Percentiles rank a stretch among this genome's conserved stretches.
Evolutionary conservation across 371 early-diverging fungal species (phyloP).

Genomic region (Mucor irregularis): DNA sequence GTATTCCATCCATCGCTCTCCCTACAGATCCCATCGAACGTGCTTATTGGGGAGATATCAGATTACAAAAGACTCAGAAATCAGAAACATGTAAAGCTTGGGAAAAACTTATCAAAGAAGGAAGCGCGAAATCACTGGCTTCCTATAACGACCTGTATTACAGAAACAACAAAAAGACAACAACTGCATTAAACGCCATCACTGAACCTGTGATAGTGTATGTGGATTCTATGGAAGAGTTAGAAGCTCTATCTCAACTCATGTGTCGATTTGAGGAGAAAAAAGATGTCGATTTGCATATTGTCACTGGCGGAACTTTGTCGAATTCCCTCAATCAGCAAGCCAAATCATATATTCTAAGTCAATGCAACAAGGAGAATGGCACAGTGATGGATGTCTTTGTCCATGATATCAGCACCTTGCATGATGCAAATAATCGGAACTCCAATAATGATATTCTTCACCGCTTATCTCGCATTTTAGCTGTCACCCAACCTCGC

Average conservation of each 20-base stretch:
- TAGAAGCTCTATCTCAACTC: constrained; percentile 16
- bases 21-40: constrained; percentile 32
- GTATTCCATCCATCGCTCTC: constrained; percentile 33
- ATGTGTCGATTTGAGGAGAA: constrained; percentile 27
- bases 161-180: neutral
- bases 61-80: constrained; percentile 8
- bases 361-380: neutral
- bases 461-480: constrained; percentile 16
- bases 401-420: constrained; percentile 24
- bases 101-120: neutral
- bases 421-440: neutral
- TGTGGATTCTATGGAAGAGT: constrained; percentile 16
- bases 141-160: neutral
- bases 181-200: too few relatives aligned
- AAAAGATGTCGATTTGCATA: constrained; percentile 18
- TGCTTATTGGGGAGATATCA: constrained; percentile 25
- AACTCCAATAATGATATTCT: constrained; percentile 1
- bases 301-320: constrained; percentile 19
- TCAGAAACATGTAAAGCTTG: constrained; percentile 1
- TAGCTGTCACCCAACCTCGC: constrained; percentile 21
- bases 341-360: neutral
- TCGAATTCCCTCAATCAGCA: constrained; percentile 7
- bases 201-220: constrained; percentile 19
- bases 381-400: constrained; percentile 1
- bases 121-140: neutral